These are phyloP conservation scores for Penicillium aurantiogriseum DNA, from an alignment of 2,329 filamentous ascomycete genomes.

Conservation along the genomic window DNA sequence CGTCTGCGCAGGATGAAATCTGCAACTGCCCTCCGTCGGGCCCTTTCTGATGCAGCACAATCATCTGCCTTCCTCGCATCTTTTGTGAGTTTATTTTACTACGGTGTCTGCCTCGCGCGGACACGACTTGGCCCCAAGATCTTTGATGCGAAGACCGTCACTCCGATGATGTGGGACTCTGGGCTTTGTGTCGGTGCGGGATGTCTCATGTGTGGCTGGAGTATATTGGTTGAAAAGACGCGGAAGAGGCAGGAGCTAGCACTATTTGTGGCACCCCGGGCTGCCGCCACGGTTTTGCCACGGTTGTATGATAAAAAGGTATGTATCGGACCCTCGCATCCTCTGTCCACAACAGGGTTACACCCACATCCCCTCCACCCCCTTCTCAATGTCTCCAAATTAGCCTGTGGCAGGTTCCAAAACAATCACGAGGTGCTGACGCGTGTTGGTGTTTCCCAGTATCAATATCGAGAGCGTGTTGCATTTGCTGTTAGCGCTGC, in stretches of 20 bases:
- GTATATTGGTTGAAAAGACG: slow-evolving; percentile 68
- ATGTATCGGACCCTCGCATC: slow-evolving; percentile 16
- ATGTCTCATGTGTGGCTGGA: slow-evolving; percentile 77
- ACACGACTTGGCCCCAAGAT: slow-evolving; percentile 70
- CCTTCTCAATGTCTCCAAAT: slow-evolving; percentile 4
- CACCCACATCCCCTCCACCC: slow-evolving; percentile 15
- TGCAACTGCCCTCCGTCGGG: slow-evolving; percentile 46
- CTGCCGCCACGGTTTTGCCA: slow-evolving; percentile 71
- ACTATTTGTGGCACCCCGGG: slow-evolving; percentile 77
- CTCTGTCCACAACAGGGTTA: slow-evolving; percentile 20
- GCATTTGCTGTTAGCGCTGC: slow-evolving; percentile 68
- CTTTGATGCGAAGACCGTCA: slow-evolving; percentile 55
- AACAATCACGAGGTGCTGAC: slow-evolving; percentile 21
- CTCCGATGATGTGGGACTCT: slow-evolving; percentile 57
- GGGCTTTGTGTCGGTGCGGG: slow-evolving; percentile 68
- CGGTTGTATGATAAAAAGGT: slow-evolving; percentile 60
- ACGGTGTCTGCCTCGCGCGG: slow-evolving; percentile 75
- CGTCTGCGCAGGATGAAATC: slow-evolving; percentile 53
- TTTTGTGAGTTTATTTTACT: slow-evolving; percentile 80
- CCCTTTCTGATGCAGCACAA: slow-evolving; percentile 60
- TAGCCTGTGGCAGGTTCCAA: slow-evolving; percentile 8
- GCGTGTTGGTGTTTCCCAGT: slow-evolving; percentile 38
- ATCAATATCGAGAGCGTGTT: slow-evolving; percentile 66
- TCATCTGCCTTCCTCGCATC: slow-evolving; percentile 75
- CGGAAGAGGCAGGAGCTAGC: slow-evolving; percentile 70